phyloP scores from a whole-genome alignment of 352 stramenopile species.

The Phytophthora pluvialis region DNA sequence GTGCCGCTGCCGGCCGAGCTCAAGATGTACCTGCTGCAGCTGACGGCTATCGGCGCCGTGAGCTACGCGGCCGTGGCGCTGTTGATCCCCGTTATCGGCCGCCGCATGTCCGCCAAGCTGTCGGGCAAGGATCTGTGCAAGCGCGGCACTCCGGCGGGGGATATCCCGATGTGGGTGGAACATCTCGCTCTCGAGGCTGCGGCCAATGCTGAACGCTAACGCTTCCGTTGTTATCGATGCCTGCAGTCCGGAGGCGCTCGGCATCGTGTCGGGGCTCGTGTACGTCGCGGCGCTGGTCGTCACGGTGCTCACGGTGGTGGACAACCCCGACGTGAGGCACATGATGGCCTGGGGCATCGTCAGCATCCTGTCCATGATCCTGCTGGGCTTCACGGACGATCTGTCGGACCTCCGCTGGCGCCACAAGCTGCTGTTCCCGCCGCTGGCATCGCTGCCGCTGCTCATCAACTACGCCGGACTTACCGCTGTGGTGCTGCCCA shows the following conservation, averaged over 20 bases:
- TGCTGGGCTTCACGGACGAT: constrained; percentile 95
- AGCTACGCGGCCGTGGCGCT: constrained; percentile 69
- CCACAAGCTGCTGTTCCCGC: constrained; percentile 98
- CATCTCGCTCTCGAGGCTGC: not conserved
- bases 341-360: constrained; percentile 87
- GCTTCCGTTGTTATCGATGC: not conserved
- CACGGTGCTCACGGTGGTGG: constrained; percentile 71
- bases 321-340: constrained; percentile 68
- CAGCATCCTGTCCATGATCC: constrained; percentile 92
- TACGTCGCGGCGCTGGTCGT: constrained; percentile 82
- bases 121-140: constrained; percentile 95
- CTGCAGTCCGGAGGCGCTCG: constrained; percentile 83
- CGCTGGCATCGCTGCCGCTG: constrained; percentile 96
- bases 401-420: constrained; percentile 95
- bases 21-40: constrained; percentile 50
- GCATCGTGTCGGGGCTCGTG: constrained; percentile 87
- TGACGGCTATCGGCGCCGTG: constrained; percentile 57
- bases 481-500: constrained; percentile 95
- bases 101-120: constrained; percentile 80
- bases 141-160: constrained; percentile 83
- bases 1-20: constrained; percentile 40
- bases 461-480: constrained; percentile 97
- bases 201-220: constrained; percentile 5
- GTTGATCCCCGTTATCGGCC: constrained; percentile 66
- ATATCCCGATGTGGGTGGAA: constrained; percentile 83